phyloP scores from a whole-genome alignment of 176 grass and related monocot species.

The Zoysia pacifica region DNA sequence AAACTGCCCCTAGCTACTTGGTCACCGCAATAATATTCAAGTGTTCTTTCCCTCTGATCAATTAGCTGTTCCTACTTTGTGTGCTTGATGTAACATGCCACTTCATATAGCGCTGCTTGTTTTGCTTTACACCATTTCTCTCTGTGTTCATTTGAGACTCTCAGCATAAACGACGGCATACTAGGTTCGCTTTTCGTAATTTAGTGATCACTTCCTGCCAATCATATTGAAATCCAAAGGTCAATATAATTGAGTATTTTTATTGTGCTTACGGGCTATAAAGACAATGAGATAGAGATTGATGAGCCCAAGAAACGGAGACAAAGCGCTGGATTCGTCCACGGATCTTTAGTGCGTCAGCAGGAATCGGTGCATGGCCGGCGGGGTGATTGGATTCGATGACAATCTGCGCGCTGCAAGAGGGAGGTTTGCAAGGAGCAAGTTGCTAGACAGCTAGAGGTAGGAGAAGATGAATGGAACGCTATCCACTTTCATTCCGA shows the following conservation, averaged over 20 bases:
- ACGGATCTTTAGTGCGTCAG: neutral
- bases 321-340: neutral
- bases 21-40: conserved; percentile 22
- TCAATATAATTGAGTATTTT: conserved; percentile 10
- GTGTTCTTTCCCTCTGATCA: conserved; percentile 6
- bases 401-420: too few relatives aligned
- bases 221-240: neutral
- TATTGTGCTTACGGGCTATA: conserved; percentile 6
- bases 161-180: neutral
- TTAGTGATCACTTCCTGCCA: neutral
- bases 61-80: neutral
- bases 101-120: neutral
- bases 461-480: too few relatives aligned
- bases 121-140: neutral
- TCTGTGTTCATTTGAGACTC: neutral
- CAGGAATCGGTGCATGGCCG: neutral
- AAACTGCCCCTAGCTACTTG: conserved; percentile 11
- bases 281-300: neutral
- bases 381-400: too few relatives aligned
- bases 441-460: too few relatives aligned
- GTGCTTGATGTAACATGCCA: conserved; percentile 18
- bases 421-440: too few relatives aligned
- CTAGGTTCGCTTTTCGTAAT: conserved; percentile 2
- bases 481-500: too few relatives aligned
- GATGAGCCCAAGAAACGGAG: conserved; percentile 2